Base-by-base conservation (phyloP, 208 protist genomes). In the Wallacemonas rigidus region DNA sequence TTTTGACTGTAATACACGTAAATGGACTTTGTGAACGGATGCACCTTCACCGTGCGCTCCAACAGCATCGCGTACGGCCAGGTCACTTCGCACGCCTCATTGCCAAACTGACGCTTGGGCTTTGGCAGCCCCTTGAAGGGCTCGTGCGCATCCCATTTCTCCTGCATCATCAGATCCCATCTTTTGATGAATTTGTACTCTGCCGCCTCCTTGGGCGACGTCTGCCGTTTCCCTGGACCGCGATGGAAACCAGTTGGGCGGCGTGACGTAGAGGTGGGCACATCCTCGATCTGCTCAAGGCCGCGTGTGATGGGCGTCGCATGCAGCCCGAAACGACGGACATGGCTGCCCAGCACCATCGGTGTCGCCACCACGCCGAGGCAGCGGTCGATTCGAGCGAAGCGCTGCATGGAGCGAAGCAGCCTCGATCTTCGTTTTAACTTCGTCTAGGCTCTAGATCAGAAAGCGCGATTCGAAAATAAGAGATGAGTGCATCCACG, bases 1-100 rank as follows among this genome's bases (percentile, higher is more conserved):
- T 80, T 79, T 72, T 97, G 90, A 50, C 81, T 83, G 71, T 95
- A 97, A 78, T 95, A 97, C 4, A 95, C 85, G 72, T 97, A 97
- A 64, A 97, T 92, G 56, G 92, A 97, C 77, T 97, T 97, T 40
- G 88, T 97, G 73, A 95, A 97, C 40, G 90, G 92, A 76, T 97
- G 92, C 47, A 97, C 90, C 72, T 87, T 86, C 68, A 95, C 83
- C 40, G 93, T 83, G 45, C 89, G 79, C 82, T 97, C 88, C 1
- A 97, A 77, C 57, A 97, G 78, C 17, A 95, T 17, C 8, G 89
- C 86, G 75, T 97, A 97, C 14, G 92, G 92, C 90, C 92, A 97
- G 64, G 95, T 80, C 7, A 97, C 78, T 74, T 97, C 90, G 6
- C 85, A 83, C 43, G 92, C 92, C 79, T 97, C 92, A 75, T 97